phyloP scores from a whole-genome alignment of 345 rosid genomes.

The Odontarrhena argentea region DNA sequence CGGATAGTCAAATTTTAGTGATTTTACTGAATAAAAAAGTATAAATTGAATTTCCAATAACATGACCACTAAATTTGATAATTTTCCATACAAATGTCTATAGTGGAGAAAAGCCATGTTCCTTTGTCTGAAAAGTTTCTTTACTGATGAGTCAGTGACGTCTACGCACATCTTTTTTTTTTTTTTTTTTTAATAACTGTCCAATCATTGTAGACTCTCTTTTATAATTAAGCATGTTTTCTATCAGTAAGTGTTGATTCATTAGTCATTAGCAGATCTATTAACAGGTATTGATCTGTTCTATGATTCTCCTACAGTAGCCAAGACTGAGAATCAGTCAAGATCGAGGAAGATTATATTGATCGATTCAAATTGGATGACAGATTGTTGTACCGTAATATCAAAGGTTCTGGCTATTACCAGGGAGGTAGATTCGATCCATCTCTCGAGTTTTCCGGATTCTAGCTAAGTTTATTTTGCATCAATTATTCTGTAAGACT shows the following conservation, averaged over 20 bases:
- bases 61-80: constrained; percentile 13
- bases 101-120: constrained; percentile 26
- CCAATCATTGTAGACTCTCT: constrained; percentile 22
- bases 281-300: constrained; percentile 48
- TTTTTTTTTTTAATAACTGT: constrained; percentile 14
- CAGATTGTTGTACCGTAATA: too few species aligned
- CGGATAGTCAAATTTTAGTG: not conserved
- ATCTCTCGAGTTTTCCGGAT: constrained; percentile 15
- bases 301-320: too few species aligned
- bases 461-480: constrained; percentile 26
- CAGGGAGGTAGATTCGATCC: not conserved
- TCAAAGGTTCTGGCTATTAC: too few species aligned
- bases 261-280: constrained; percentile 49
- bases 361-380: too few species aligned
- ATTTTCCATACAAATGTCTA: not conserved
- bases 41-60: not conserved
- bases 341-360: too few species aligned
- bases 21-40: not conserved
- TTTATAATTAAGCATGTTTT: not conserved
- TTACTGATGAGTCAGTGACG: not conserved
- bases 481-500: constrained; percentile 8
- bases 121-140: constrained; percentile 24
- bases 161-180: not conserved
- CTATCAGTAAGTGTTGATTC: not conserved
- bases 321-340: too few species aligned